These are phyloP conservation scores for Dentipellis fragilis DNA, from an alignment of 768 basidiomycete species.

Conservation along the genomic window DNA sequence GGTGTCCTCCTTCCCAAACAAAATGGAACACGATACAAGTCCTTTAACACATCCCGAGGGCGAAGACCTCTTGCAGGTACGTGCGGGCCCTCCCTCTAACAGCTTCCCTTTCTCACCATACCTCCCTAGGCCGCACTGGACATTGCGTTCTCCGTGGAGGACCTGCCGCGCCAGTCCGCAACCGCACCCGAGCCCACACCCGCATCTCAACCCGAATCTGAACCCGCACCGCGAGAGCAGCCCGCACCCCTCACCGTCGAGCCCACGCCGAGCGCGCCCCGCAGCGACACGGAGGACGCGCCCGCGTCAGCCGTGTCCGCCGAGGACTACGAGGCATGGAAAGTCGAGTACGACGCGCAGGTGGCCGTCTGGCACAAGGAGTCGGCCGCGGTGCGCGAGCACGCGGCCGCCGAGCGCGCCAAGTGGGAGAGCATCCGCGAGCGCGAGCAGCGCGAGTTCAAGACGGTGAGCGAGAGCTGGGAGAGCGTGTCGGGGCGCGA, in stretches of 20 bases:
- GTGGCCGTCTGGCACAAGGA: constrained; percentile 62
- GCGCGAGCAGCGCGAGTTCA: constrained; percentile 28
- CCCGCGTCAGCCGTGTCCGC: constrained; percentile 9
- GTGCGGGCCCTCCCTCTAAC: neutral
- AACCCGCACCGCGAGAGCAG: neutral
- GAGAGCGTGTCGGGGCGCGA: constrained; percentile 23
- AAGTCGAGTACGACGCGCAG: constrained; percentile 58
- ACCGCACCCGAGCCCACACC: constrained; percentile 3
- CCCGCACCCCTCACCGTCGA: neutral
- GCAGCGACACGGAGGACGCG: neutral
- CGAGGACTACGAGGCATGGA: constrained; percentile 42
- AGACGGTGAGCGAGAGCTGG: constrained; percentile 18
- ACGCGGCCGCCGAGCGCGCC: constrained; percentile 63
- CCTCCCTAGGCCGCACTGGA: constrained; percentile 12
- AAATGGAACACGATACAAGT: neutral
- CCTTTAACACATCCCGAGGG: constrained; percentile 5
- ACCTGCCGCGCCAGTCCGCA: constrained; percentile 5
- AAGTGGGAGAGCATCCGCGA: constrained; percentile 62
- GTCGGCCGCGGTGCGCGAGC: constrained; percentile 61
- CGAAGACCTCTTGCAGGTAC: constrained; percentile 14
- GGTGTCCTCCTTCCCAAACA: neutral
- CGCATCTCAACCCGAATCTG: neutral
- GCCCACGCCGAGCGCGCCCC: neutral
- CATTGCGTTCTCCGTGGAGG: constrained; percentile 9
- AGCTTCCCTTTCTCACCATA: neutral